Percentiles rank a stretch among this genome's conserved stretches.
phyloP scores from a whole-genome alignment of 75 land plant species.

The Larix kaempferi region DNA sequence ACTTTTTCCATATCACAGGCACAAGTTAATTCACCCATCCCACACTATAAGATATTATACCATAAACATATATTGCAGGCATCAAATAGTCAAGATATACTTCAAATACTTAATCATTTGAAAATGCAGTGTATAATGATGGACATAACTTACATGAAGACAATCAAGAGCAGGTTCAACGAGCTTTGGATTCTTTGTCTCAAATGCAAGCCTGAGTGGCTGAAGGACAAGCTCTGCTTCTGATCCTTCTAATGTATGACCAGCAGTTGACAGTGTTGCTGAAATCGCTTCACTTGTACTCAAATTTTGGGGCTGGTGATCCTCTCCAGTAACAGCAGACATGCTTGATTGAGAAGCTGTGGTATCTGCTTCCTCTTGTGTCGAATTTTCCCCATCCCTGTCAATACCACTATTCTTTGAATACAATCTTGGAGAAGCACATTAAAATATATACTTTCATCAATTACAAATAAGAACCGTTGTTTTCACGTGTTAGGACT shows the following conservation, averaged over 20 bases:
- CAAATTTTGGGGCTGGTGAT: constrained; percentile 5
- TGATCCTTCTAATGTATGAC: constrained; percentile 66
- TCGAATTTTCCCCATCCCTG: constrained; percentile 6
- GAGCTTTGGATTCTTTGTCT: constrained; percentile 85
- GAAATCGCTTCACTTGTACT: constrained; percentile 34
- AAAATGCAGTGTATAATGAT: not conserved
- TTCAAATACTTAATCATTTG: not conserved
- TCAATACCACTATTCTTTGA: constrained; percentile 5
- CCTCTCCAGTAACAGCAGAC: constrained; percentile 13
- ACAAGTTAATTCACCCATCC: not conserved
- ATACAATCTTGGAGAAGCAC: constrained; percentile 6
- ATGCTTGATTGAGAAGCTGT: not conserved
- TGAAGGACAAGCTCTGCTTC: constrained; percentile 80
- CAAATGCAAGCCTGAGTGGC: constrained; percentile 92
- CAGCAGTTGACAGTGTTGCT: constrained; percentile 66
- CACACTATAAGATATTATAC: not conserved
- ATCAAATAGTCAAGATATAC: not conserved
- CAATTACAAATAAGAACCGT: not conserved
- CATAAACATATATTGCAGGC: not conserved
- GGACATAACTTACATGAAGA: constrained; percentile 68
- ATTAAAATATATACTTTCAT: not conserved
- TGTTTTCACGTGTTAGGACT: not conserved
- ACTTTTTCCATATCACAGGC: not conserved
- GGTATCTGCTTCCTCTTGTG: constrained; percentile 7
- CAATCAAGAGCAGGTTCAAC: constrained; percentile 94